phyloP scores from a whole-genome alignment of 2,329 filamentous ascomycete genomes.

The Alternaria conjuncta region DNA sequence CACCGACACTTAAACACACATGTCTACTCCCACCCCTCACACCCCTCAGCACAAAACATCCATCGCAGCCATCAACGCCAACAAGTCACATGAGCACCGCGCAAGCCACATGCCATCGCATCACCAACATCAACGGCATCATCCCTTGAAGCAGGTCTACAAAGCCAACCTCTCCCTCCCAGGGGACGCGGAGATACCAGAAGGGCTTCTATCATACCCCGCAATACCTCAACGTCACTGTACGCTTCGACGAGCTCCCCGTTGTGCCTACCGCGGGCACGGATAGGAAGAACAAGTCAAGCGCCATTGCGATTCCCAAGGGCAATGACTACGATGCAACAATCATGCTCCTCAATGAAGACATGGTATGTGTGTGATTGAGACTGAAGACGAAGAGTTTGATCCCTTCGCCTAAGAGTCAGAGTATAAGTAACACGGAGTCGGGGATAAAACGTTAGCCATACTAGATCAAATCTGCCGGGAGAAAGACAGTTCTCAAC shows the following conservation, averaged over 20 bases:
- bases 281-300: not conserved
- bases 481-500: too few relatives aligned
- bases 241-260: not conserved
- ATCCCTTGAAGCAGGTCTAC: not conserved
- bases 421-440: too few relatives aligned
- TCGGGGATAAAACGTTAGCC: too few relatives aligned
- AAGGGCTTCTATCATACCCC: too few relatives aligned
- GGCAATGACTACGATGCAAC: not conserved
- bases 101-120: not conserved
- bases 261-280: not conserved
- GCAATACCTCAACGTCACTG: not conserved
- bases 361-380: too few relatives aligned
- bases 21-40: not conserved
- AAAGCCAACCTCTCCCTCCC: not conserved
- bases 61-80: not conserved
- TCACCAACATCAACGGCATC: not conserved
- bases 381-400: too few relatives aligned
- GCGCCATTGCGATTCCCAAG: not conserved
- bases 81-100: not conserved
- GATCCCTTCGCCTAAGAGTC: too few relatives aligned
- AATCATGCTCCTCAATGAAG: too few relatives aligned
- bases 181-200: not conserved
- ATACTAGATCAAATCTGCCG: too few relatives aligned
- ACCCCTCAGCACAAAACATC: not conserved
- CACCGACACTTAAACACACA: rapidly evolving